Evolutionary conservation across 805 yeast genomes (phyloP).

Genomic region (Candida anglica): DNA sequence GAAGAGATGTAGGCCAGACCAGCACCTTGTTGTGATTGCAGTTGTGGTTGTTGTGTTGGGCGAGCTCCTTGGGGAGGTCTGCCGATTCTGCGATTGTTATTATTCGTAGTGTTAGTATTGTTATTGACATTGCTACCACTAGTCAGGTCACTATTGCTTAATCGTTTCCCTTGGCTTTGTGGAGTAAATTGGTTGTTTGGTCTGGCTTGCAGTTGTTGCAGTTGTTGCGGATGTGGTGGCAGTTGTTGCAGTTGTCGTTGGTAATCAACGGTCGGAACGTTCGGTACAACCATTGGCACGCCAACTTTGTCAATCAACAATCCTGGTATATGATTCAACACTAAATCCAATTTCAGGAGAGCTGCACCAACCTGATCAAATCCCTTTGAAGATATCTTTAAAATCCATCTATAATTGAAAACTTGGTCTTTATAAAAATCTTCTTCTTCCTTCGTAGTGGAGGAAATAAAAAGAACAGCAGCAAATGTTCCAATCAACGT

Average conservation of each 20-base stretch:
- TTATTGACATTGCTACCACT: background rate
- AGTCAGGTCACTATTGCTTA: too few relatives aligned
- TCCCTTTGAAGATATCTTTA: conserved; percentile 70
- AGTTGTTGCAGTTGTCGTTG: conserved; percentile 7
- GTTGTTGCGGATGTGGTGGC: background rate
- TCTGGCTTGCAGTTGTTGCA: background rate
- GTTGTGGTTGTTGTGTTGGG: conserved; percentile 1
- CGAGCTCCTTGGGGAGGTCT: background rate
- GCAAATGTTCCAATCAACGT: conserved; percentile 88
- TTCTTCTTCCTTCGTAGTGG: conserved; percentile 60
- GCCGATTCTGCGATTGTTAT: too few relatives aligned
- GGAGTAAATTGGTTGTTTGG: background rate
- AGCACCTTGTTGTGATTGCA: background rate
- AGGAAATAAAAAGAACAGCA: conserved; percentile 68
- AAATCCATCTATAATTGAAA: conserved; percentile 70
- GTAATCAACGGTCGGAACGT: conserved; percentile 23
- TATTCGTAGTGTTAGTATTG: too few relatives aligned
- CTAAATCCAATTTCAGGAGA: conserved; percentile 62
- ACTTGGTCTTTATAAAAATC: conserved; percentile 62
- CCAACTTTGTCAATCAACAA: conserved; percentile 39
- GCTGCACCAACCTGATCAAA: conserved; percentile 80
- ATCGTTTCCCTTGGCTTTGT: too few relatives aligned
- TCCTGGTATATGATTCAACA: conserved; percentile 75
- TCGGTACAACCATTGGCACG: conserved; percentile 33
- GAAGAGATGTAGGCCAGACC: conserved; percentile 13